Conservation (phyloP, 1,284 basidiomycete species). For the Phaffia rhodozyma region DNA sequence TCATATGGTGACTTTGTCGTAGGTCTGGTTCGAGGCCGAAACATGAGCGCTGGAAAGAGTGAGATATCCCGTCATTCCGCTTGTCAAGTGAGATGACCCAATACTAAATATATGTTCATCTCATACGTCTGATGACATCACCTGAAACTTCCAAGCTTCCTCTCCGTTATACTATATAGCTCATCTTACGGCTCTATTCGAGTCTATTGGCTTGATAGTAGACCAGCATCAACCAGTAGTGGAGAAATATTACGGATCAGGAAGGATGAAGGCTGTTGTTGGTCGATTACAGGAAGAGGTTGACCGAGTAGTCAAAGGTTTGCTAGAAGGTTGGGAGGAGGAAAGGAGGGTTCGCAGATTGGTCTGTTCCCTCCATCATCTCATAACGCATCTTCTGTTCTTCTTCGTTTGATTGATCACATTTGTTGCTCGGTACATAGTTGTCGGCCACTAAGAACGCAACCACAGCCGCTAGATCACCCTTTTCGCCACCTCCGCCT, state of each 20-base stretch:
- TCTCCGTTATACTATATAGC: constrained; percentile 82
- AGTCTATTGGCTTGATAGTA: constrained; percentile 88
- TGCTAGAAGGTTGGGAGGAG: constrained; percentile 81
- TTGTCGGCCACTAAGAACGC: background rate
- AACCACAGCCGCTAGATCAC: constrained; percentile 22
- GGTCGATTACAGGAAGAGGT: constrained; percentile 69
- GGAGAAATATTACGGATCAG: constrained; percentile 87
- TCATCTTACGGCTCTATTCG: constrained; percentile 76
- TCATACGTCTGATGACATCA: constrained; percentile 11
- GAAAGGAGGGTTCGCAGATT: constrained; percentile 46
- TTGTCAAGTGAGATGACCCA: constrained; percentile 19
- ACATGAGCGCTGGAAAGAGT: constrained; percentile 70
- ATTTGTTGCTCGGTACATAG: background rate
- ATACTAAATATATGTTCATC: background rate
- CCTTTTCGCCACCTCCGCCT: constrained; percentile 25
- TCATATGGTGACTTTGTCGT: constrained; percentile 89
- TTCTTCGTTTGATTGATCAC: background rate
- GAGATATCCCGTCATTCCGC: constrained; percentile 16
- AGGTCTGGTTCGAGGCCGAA: constrained; percentile 68
- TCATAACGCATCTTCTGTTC: background rate
- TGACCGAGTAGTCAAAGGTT: constrained; percentile 62
- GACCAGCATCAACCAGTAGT: constrained; percentile 96
- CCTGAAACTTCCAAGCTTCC: constrained; percentile 46
- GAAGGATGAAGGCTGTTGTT: constrained; percentile 74
- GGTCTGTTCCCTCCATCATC: constrained; percentile 20